A percentile compares a stretch with the other conserved stretches of the same genome.
phyloP scores from a whole-genome alignment of 768 basidiomycete genomes.

The Russula virescens region DNA sequence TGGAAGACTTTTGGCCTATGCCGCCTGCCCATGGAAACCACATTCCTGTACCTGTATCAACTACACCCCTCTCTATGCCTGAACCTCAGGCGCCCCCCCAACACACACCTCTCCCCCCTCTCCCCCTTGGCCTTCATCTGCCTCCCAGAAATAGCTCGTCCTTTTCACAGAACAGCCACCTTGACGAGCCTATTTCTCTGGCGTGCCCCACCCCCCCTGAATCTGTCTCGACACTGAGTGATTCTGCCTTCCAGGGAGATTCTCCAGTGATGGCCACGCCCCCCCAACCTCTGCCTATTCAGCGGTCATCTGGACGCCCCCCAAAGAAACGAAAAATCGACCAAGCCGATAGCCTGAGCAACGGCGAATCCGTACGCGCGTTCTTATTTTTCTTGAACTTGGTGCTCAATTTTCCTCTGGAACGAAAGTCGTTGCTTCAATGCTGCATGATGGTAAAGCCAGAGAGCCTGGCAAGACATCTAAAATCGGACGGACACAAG shows the following conservation, averaged over 20 bases:
- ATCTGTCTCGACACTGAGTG: neutral
- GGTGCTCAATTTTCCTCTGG: neutral
- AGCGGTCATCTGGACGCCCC: neutral
- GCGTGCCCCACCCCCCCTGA: neutral
- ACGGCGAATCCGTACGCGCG: conserved; percentile 6
- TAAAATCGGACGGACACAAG: conserved; percentile 20
- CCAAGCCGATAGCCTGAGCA: neutral
- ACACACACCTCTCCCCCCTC: neutral
- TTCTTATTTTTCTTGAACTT: neutral
- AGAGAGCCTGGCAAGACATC: conserved; percentile 17
- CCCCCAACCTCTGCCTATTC: neutral
- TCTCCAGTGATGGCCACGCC: neutral
- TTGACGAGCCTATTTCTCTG: neutral
- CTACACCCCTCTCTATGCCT: neutral
- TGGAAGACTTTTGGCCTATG: neutral
- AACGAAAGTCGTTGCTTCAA: conserved; percentile 6
- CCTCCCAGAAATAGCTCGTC: neutral
- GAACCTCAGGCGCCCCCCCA: neutral
- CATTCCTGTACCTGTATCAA: neutral
- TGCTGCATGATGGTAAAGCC: conserved; percentile 19
- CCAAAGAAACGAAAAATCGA: conserved; percentile 6
- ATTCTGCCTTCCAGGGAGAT: neutral
- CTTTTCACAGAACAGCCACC: neutral
- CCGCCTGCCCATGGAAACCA: neutral
- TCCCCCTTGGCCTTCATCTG: neutral